Evolutionary conservation across 495 filamentous ascomycete genomes (phyloP).

Genomic region (Neurospora sp.): DNA sequence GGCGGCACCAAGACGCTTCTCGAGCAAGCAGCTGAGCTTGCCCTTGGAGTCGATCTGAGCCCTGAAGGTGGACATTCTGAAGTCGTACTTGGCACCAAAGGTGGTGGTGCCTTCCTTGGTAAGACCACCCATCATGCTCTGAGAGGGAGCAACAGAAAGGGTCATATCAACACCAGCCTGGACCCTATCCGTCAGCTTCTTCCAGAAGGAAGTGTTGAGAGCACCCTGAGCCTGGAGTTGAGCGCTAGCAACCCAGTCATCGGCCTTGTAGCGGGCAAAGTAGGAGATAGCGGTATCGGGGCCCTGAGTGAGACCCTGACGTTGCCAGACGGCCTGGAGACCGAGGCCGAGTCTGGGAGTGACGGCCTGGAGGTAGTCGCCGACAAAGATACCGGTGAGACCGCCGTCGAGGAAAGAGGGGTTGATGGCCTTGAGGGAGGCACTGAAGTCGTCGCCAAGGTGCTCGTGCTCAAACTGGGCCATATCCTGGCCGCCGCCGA

Average conservation of each 20-base stretch:
- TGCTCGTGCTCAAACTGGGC: conserved; percentile 90
- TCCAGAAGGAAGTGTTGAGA: conserved; percentile 91
- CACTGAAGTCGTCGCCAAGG: conserved; percentile 82
- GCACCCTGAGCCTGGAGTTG: conserved; percentile 77
- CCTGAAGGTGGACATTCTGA: conserved; percentile 85
- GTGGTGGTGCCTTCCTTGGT: conserved; percentile 82
- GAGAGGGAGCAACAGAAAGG: conserved; percentile 64
- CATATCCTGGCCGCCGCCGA: conserved; percentile 59
- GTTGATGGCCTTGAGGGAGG: conserved; percentile 83
- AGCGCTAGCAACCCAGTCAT: conserved; percentile 83
- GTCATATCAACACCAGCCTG: conserved; percentile 95
- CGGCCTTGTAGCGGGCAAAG: conserved; percentile 75
- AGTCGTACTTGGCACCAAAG: conserved; percentile 96
- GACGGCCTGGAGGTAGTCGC: conserved; percentile 87
- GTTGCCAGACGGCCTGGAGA: conserved; percentile 89
- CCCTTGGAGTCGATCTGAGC: conserved; percentile 93
- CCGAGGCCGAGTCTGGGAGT: conserved; percentile 83
- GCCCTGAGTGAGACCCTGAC: conserved; percentile 60
- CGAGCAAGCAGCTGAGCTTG: conserved; percentile 82
- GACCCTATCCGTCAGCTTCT: conserved; percentile 83
- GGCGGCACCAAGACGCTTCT: conserved; percentile 80
- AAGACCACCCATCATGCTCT: conserved; percentile 57
- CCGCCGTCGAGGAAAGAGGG: conserved; percentile 87
- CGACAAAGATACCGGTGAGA: conserved; percentile 88
- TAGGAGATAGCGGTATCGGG: conserved; percentile 84